A percentile compares a stretch with the other conserved stretches of the same genome.
Conservation (phyloP, 2,329 filamentous ascomycete genomes). For the Stagonosporopsis vannaccii region DNA sequence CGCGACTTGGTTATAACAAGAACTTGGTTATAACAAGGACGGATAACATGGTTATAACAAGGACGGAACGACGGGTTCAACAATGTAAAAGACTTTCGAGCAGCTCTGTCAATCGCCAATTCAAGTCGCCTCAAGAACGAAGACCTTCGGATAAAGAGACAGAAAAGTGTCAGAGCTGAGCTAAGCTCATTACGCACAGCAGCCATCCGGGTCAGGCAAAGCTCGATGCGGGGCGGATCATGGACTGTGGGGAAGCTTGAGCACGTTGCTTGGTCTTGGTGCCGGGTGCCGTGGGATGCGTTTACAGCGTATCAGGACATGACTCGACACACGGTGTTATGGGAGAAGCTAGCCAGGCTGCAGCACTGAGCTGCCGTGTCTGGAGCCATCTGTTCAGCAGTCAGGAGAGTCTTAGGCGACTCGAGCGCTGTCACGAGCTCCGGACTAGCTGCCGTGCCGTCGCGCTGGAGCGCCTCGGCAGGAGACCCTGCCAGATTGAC, state of each 20-base stretch:
- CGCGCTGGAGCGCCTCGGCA: slow-evolving; percentile 1
- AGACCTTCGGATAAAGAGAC: slow-evolving; percentile 9
- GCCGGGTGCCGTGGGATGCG: not conserved
- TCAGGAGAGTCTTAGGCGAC: not conserved
- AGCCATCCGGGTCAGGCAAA: slow-evolving; percentile 10
- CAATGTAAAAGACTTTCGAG: not conserved
- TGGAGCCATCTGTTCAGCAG: not conserved
- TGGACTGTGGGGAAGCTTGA: slow-evolving; percentile 11
- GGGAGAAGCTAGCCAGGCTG: not conserved
- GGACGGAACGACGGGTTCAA: not conserved
- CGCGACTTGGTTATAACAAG: slow-evolving; percentile 16
- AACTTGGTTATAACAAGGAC: too few relatives aligned
- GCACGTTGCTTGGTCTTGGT: not conserved
- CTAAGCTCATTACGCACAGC: slow-evolving; percentile 21
- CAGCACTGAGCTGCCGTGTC: not conserved
- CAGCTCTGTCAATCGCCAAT: not conserved
- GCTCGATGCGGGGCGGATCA: slow-evolving; percentile 13
- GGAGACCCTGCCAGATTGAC: not conserved
- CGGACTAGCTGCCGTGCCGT: not conserved
- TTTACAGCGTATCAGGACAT: too few relatives aligned
- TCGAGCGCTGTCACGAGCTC: not conserved
- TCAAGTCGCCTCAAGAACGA: not conserved
- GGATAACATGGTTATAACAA: too few relatives aligned
- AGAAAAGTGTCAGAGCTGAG: slow-evolving; percentile 13
- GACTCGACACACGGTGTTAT: not conserved